These are phyloP conservation scores for Citrus hindsii DNA, from an alignment of 345 rosid genomes.

Conservation along the genomic window DNA sequence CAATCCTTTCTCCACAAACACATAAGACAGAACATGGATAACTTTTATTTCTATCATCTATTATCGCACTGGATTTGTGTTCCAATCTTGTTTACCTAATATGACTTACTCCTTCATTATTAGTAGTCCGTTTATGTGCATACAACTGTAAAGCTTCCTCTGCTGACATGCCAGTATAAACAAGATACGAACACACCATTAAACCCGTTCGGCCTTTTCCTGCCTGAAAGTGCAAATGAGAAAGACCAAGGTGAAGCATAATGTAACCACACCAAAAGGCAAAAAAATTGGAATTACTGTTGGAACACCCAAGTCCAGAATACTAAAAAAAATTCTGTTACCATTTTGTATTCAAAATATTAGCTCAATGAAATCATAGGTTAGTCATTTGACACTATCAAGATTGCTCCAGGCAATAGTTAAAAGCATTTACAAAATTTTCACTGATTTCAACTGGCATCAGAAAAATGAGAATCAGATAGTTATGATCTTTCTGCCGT, in stretches of 20 bases:
- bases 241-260: background rate
- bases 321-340: background rate
- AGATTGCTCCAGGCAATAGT: background rate
- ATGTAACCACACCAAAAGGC: background rate
- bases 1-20: background rate
- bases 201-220: conserved; percentile 95
- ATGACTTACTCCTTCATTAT: conserved; percentile 82
- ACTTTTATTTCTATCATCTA: conserved; percentile 3
- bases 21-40: background rate
- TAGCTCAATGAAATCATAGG: too few relatives aligned
- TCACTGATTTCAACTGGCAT: background rate
- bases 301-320: background rate
- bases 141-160: conserved; percentile 87
- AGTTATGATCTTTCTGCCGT: background rate
- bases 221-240: conserved; percentile 50
- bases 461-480: background rate
- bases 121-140: conserved; percentile 86
- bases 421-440: background rate
- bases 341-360: background rate
- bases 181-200: conserved; percentile 88
- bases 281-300: background rate
- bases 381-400: background rate
- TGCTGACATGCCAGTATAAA: conserved; percentile 70
- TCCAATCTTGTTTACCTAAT: background rate
- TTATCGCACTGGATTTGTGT: background rate